Percentiles rank a stretch among this genome's conserved stretches.
Evolutionary conservation across 148 eudicot genomes (phyloP).

Genomic region (Cornus suecica): DNA sequence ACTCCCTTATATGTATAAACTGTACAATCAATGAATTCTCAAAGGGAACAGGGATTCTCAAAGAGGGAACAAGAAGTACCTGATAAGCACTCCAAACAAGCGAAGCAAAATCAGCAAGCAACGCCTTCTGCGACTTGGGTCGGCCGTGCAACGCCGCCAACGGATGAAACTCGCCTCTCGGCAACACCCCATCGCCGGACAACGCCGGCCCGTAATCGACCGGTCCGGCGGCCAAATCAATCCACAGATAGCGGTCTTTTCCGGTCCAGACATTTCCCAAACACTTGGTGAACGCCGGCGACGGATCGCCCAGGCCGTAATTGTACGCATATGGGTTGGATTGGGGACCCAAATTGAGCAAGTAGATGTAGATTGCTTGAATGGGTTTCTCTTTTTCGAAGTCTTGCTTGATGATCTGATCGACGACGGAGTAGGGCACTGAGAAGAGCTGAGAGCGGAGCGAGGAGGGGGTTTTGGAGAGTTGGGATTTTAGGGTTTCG

Average conservation of each 20-base stretch:
- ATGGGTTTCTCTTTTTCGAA: constrained; percentile 32
- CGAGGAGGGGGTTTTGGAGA: constrained; percentile 37
- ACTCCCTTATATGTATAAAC: constrained; percentile 61
- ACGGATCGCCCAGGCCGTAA: constrained; percentile 49
- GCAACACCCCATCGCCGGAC: constrained; percentile 86
- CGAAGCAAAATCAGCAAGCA: constrained; percentile 75
- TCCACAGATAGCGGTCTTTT: constrained; percentile 68
- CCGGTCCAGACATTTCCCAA: constrained; percentile 70
- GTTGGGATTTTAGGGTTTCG: constrained; percentile 29
- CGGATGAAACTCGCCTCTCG: constrained; percentile 80
- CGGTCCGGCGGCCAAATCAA: constrained; percentile 87
- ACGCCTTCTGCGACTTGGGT: constrained; percentile 64
- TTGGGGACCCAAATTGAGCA: constrained; percentile 56
- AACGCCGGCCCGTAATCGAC: constrained; percentile 91
- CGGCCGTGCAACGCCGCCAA: constrained; percentile 63
- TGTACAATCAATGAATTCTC: constrained; percentile 64
- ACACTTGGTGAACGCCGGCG: constrained; percentile 59
- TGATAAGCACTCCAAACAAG: constrained; percentile 87
- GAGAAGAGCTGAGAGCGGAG: constrained; percentile 53
- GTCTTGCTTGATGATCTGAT: constrained; percentile 42
- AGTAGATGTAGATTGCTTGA: constrained; percentile 47
- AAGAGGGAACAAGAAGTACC: constrained; percentile 75
- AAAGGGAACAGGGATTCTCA: constrained; percentile 83
- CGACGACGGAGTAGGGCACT: constrained; percentile 43
- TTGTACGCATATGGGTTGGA: constrained; percentile 69